These are phyloP conservation scores for Penstemon newberryi DNA, from an alignment of 257 asterid genomes.

Conservation along the genomic window DNA sequence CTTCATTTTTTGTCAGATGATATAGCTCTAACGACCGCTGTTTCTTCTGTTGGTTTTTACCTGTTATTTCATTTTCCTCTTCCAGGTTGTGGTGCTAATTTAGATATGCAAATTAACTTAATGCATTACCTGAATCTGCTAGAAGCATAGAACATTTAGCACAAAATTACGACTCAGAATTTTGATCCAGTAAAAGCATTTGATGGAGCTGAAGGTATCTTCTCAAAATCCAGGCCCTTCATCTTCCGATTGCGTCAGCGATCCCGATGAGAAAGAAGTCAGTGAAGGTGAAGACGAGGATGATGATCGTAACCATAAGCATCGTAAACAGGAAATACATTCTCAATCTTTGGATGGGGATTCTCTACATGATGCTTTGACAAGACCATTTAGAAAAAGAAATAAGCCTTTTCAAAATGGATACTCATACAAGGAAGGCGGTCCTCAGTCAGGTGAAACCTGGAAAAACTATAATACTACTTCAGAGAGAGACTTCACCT, in stretches of 20 bases:
- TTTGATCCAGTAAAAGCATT: slow-evolving; percentile 24
- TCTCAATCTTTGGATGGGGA: slow-evolving; percentile 74
- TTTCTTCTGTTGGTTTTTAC: slow-evolving; percentile 21
- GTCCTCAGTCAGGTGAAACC: slow-evolving; percentile 53
- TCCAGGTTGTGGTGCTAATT: slow-evolving; percentile 21
- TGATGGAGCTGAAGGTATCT: slow-evolving; percentile 75
- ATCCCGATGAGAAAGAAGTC: slow-evolving; percentile 75
- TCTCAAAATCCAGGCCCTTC: slow-evolving; percentile 66
- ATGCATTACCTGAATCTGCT: slow-evolving; percentile 13
- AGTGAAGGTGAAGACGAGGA: slow-evolving; percentile 98
- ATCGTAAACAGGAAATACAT: slow-evolving; percentile 71
- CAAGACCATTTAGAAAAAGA: slow-evolving; percentile 70
- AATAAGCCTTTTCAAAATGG: slow-evolving; percentile 84
- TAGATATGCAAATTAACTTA: slow-evolving; percentile 21
- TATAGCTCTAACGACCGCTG: neutral
- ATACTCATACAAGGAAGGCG: slow-evolving; percentile 56
- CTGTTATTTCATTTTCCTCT: slow-evolving; percentile 1
- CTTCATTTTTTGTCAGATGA: slow-evolving; percentile 17
- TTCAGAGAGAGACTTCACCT: slow-evolving; percentile 51
- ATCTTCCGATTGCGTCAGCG: slow-evolving; percentile 64
- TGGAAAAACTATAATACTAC: slow-evolving; percentile 45
- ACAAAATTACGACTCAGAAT: slow-evolving; percentile 7
- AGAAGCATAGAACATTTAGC: slow-evolving; percentile 19
- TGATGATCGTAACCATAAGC: slow-evolving; percentile 98
- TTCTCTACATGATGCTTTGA: slow-evolving; percentile 27